Evolutionary conservation across 139 green algal species (phyloP).

Genomic region (Ostreobium quekettii): DNA sequence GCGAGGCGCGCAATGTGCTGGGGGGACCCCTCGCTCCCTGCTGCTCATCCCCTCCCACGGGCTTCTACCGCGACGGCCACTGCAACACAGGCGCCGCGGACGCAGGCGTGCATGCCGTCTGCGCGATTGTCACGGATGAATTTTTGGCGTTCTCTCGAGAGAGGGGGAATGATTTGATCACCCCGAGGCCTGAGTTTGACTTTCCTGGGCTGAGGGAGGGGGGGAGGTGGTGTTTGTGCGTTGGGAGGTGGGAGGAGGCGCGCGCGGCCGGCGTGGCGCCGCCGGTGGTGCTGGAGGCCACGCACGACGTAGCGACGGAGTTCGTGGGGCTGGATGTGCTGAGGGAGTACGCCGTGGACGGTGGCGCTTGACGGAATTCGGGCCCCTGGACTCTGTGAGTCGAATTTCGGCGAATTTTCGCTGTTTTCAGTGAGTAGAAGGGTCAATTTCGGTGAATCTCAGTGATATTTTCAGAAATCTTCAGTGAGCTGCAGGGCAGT

Average conservation of each 20-base stretch:
- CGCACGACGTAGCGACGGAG: slow-evolving; percentile 29
- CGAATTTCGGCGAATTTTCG: too few relatives aligned
- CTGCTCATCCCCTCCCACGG: slow-evolving; percentile 33
- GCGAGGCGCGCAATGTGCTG: slow-evolving; percentile 46
- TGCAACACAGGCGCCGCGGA: slow-evolving; percentile 47
- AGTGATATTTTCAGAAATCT: too few relatives aligned
- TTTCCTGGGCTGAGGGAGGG: slow-evolving; percentile 48
- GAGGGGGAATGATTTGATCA: slow-evolving; percentile 46
- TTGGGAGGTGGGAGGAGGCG: slow-evolving; percentile 28
- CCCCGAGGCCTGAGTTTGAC: slow-evolving; percentile 25
- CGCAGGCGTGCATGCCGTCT: slow-evolving; percentile 42
- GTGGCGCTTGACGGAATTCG: too few relatives aligned
- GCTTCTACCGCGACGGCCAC: slow-evolving; percentile 34
- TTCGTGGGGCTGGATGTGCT: slow-evolving; percentile 31
- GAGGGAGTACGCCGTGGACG: slow-evolving; percentile 20
- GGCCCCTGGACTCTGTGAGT: too few relatives aligned
- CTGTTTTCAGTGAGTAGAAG: too few relatives aligned
- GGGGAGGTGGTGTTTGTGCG: slow-evolving; percentile 33
- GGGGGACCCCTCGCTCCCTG: slow-evolving; percentile 36
- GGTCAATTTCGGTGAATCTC: too few relatives aligned
- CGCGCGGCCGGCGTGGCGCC: slow-evolving; percentile 24
- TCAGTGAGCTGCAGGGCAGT: too few relatives aligned
- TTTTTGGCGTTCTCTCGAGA: slow-evolving; percentile 35
- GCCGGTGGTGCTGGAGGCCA: slow-evolving; percentile 26
- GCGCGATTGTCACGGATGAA: slow-evolving; percentile 41